phyloP scores from a whole-genome alignment of 2,329 filamentous ascomycete genomes.

The Rutstroemia sp. region DNA sequence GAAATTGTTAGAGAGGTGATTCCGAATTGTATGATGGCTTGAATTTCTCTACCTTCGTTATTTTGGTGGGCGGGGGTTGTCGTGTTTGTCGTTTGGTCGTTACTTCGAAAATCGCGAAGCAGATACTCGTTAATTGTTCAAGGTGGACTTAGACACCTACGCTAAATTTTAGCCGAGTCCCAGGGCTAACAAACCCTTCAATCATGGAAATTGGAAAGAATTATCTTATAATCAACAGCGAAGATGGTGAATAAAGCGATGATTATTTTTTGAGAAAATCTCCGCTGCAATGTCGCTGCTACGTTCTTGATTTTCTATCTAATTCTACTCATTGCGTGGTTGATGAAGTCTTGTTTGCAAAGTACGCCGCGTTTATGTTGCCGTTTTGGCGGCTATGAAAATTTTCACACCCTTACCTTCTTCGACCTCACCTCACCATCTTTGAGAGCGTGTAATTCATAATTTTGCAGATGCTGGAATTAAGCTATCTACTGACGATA shows the following conservation, averaged over 20 bases:
- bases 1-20: constrained; percentile 25
- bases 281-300: neutral
- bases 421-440: too few species aligned
- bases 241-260: neutral
- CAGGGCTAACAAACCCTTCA: constrained; percentile 19
- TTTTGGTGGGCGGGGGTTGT: constrained; percentile 27
- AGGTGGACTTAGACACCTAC: constrained; percentile 1
- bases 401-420: too few species aligned
- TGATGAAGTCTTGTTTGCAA: too few species aligned
- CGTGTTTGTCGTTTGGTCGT: constrained; percentile 26
- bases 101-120: constrained; percentile 8
- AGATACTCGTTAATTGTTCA: constrained; percentile 2
- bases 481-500: too few species aligned
- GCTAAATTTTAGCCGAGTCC: constrained; percentile 15
- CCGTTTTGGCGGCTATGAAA: too few species aligned
- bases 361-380: too few species aligned
- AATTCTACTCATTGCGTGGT: neutral
- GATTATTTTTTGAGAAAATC: neutral
- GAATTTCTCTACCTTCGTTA: constrained; percentile 30
- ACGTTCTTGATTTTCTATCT: neutral
- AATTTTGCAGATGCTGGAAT: too few species aligned
- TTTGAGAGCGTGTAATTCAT: too few species aligned
- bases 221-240: neutral
- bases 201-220: constrained; percentile 9
- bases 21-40: neutral